phyloP scores from a whole-genome alignment of 352 stramenopile genomes.

The Sclerospora graminicola region DNA sequence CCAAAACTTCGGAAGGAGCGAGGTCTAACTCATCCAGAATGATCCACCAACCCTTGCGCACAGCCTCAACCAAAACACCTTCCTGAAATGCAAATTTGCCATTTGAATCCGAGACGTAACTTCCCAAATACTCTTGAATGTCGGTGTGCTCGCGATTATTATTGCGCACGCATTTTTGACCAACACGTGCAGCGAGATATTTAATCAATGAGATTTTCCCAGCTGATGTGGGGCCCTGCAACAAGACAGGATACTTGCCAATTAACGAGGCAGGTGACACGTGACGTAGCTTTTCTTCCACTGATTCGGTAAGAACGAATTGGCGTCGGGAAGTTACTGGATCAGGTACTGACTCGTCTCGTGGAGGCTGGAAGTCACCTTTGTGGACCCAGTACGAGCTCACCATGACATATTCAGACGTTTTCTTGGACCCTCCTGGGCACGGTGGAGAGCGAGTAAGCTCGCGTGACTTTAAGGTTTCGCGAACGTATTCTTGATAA shows the following conservation, averaged over 20 bases:
- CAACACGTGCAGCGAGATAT: slow-evolving; percentile 95
- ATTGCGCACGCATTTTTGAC: slow-evolving; percentile 97
- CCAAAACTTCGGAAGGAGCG: slow-evolving; percentile 98
- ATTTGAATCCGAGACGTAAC: slow-evolving; percentile 92
- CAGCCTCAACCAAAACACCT: slow-evolving; percentile 95
- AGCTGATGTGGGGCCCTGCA: slow-evolving; percentile 97
- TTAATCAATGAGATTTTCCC: slow-evolving; percentile 99
- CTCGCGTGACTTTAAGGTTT: slow-evolving; percentile 87
- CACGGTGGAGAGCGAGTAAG: slow-evolving; percentile 88
- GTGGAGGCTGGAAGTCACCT: slow-evolving; percentile 70
- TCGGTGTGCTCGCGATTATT: slow-evolving; percentile 99
- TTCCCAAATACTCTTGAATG: slow-evolving; percentile 99
- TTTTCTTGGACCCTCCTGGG: slow-evolving; percentile 66
- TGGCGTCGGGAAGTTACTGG: slow-evolving; percentile 62
- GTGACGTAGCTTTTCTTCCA: slow-evolving; percentile 92
- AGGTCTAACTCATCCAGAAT: slow-evolving; percentile 99
- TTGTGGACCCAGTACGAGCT: slow-evolving; percentile 97
- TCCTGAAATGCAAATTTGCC: slow-evolving; percentile 96
- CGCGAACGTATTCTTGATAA: slow-evolving; percentile 84
- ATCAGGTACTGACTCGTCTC: slow-evolving; percentile 83
- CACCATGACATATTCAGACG: slow-evolving; percentile 88
- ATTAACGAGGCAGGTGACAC: slow-evolving; percentile 92
- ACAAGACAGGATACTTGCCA: slow-evolving; percentile 95
- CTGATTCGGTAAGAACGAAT: slow-evolving; percentile 96
- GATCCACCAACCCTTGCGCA: slow-evolving; percentile 98